Percentiles rank a stretch among this genome's conserved stretches.
These are phyloP conservation scores for Penicillium sclerotiorum DNA, from an alignment of 2,329 filamentous ascomycete species.

Conservation along the genomic window DNA sequence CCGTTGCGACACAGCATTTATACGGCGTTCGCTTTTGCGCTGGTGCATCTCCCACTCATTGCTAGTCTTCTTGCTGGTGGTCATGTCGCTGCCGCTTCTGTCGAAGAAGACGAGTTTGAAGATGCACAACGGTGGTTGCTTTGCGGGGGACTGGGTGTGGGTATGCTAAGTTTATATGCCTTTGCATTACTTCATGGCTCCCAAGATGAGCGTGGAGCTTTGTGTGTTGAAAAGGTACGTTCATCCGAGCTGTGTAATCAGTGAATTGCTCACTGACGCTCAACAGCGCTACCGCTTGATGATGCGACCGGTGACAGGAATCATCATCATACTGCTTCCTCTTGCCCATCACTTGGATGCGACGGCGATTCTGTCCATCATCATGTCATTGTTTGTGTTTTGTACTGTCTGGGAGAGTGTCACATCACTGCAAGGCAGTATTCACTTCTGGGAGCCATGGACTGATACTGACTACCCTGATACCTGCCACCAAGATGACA, in stretches of 20 bases:
- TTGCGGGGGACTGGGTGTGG: slow-evolving; percentile 50
- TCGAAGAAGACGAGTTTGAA: slow-evolving; percentile 43
- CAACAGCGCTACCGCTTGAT: slow-evolving; percentile 22
- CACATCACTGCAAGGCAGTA: slow-evolving; percentile 26
- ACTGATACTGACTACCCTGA: slow-evolving; percentile 32
- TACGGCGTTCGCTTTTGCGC: slow-evolving; percentile 51
- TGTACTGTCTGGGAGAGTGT: slow-evolving; percentile 51
- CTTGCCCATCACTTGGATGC: slow-evolving; percentile 31
- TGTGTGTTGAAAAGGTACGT: slow-evolving; percentile 36
- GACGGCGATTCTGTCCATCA: slow-evolving; percentile 45
- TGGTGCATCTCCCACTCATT: slow-evolving; percentile 50
- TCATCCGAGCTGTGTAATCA: too few relatives aligned
- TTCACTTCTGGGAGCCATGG: slow-evolving; percentile 33
- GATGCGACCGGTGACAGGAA: slow-evolving; percentile 37
- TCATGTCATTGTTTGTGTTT: slow-evolving; percentile 49
- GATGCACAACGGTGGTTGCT: slow-evolving; percentile 52
- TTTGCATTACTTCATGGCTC: slow-evolving; percentile 46
- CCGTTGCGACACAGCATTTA: slow-evolving; percentile 50
- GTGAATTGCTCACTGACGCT: not conserved
- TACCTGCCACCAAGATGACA: not conserved
- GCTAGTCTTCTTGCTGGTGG: slow-evolving; percentile 53
- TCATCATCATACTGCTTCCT: slow-evolving; percentile 42
- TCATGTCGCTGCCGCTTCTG: slow-evolving; percentile 49
- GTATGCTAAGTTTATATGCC: slow-evolving; percentile 46
- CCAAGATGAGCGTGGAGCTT: slow-evolving; percentile 36